A percentile compares a stretch with the other conserved stretches of the same genome.
These are phyloP conservation scores for Favolaschia claudopus DNA, from an alignment of 768 basidiomycete species.

Conservation along the genomic window DNA sequence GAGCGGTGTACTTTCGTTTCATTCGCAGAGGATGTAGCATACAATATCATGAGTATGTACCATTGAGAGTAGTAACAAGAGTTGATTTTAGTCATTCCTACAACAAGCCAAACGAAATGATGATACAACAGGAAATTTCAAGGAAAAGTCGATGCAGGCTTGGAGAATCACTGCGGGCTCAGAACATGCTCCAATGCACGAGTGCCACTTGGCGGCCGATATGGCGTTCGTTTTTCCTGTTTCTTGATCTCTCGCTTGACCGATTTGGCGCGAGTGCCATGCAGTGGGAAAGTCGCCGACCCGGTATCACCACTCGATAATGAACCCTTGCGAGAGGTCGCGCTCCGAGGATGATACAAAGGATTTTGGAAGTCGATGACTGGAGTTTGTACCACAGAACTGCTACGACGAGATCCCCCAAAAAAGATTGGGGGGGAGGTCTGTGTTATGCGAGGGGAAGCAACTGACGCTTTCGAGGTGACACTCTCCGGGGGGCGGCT, in stretches of 20 bases:
- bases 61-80: too few relatives aligned
- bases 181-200: conserved; percentile 1
- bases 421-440: conserved; percentile 7
- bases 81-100: too few relatives aligned
- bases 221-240: conserved; percentile 14
- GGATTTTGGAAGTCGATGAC: not conserved
- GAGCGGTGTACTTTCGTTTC: too few relatives aligned
- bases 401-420: not conserved
- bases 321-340: conserved; percentile 7
- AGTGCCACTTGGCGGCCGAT: conserved; percentile 8
- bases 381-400: not conserved
- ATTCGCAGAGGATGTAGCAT: too few relatives aligned
- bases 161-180: not conserved
- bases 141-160: not conserved
- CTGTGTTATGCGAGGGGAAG: conserved; percentile 3
- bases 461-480: not conserved
- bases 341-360: not conserved
- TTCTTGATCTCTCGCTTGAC: conserved; percentile 3
- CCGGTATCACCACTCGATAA: conserved; percentile 10
- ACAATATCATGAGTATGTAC: too few relatives aligned
- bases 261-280: conserved; percentile 1
- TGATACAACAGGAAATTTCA: too few relatives aligned
- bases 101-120: too few relatives aligned
- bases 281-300: conserved; percentile 12
- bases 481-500: conserved; percentile 6